These are phyloP conservation scores for Macrolepiota albuminosa DNA, from an alignment of 768 basidiomycete genomes.

Conservation along the genomic window DNA sequence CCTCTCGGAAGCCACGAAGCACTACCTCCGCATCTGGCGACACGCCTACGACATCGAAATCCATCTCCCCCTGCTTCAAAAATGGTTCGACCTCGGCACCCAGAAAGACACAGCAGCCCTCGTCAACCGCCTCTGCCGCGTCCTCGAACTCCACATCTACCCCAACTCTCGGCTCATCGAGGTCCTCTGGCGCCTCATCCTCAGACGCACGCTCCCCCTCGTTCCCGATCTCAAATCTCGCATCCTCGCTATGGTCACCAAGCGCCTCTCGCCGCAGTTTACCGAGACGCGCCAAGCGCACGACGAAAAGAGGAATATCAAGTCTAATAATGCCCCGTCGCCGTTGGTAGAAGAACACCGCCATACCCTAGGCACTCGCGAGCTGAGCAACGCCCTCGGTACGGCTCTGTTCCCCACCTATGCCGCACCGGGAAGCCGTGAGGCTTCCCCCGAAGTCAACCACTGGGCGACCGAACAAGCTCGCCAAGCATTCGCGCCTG, in stretches of 20 bases:
- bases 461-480: constrained; percentile 25
- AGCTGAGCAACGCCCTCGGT: constrained; percentile 19
- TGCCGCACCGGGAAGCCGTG: neutral
- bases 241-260: constrained; percentile 31
- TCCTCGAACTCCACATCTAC: constrained; percentile 27
- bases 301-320: neutral
- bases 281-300: neutral
- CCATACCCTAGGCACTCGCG: constrained; percentile 4
- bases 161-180: constrained; percentile 31
- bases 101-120: constrained; percentile 23
- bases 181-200: constrained; percentile 37
- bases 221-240: constrained; percentile 23
- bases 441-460: constrained; percentile 6
- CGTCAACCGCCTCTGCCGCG: constrained; percentile 31
- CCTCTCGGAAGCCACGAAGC: constrained; percentile 29
- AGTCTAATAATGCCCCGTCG: neutral
- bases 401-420: constrained; percentile 22
- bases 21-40: constrained; percentile 36
- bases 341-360: neutral
- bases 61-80: constrained; percentile 43
- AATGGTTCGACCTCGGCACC: constrained; percentile 28
- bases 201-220: constrained; percentile 22
- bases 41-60: constrained; percentile 34
- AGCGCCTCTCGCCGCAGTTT: constrained; percentile 22
- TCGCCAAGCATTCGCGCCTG: constrained; percentile 24